Evolutionary conservation across 371 early-diverging fungal species (phyloP).

Genomic region (Amoeboaphelidium occidentale): DNA sequence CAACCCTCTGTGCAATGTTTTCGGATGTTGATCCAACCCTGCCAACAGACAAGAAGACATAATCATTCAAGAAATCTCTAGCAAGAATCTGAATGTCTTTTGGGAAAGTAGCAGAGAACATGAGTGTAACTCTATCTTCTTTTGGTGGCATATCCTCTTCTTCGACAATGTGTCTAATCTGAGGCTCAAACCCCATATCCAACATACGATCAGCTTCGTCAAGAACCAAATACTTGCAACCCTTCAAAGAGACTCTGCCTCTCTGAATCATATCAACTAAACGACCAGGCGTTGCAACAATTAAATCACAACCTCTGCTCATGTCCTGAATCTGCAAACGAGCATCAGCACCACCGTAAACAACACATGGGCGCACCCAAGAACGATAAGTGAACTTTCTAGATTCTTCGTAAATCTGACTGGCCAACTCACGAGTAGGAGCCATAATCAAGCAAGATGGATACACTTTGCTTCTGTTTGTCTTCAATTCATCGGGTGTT

Average conservation of each 20-base stretch:
- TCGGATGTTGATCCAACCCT: constrained; percentile 87
- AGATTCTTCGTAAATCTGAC: constrained; percentile 9
- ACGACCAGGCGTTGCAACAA: constrained; percentile 92
- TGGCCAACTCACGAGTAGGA: constrained; percentile 12
- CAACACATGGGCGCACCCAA: constrained; percentile 29
- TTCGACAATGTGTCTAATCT: constrained; percentile 89
- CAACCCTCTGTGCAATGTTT: constrained; percentile 80
- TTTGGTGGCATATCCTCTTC: constrained; percentile 68
- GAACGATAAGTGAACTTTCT: constrained; percentile 20
- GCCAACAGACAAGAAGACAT: constrained; percentile 78
- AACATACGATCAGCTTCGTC: constrained; percentile 99
- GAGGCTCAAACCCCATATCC: constrained; percentile 98
- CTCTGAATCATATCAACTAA: constrained; percentile 87
- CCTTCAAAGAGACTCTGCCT: constrained; percentile 34
- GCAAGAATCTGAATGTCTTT: constrained; percentile 80
- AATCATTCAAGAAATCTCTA: constrained; percentile 75
- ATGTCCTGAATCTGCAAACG: constrained; percentile 18
- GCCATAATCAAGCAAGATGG: constrained; percentile 22
- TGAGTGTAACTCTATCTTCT: constrained; percentile 65
- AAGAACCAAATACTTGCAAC: constrained; percentile 17
- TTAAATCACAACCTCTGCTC: constrained; percentile 24
- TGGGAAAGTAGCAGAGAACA: constrained; percentile 96
- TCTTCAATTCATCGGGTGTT: constrained; percentile 44
- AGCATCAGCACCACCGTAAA: constrained; percentile 28
- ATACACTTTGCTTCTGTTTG: constrained; percentile 15